Conservation (phyloP, 106 monocot species). For the Alisma plantagoaquatica region DNA sequence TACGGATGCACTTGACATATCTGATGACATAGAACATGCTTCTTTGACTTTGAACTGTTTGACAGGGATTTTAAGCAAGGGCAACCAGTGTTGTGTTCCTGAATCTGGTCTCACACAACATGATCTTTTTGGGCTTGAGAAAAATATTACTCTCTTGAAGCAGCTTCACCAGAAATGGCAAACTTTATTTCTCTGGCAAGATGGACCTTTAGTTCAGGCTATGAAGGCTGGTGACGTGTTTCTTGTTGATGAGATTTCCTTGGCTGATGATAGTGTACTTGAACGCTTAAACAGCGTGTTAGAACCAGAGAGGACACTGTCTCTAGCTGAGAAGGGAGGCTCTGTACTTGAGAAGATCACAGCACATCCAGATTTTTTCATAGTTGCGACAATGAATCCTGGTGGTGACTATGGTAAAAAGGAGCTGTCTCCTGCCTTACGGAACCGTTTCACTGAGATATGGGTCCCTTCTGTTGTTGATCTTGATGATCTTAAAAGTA, state of each 20-base stretch:
- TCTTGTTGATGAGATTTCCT: conserved; percentile 94
- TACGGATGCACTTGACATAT: conserved; percentile 29
- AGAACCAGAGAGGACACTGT: conserved; percentile 87
- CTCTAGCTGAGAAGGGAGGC: conserved; percentile 90
- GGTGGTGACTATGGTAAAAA: conserved; percentile 99
- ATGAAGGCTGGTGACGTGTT: conserved; percentile 87
- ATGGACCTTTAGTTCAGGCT: conserved; percentile 93
- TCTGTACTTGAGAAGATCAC: conserved; percentile 45
- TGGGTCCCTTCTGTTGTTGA: conserved; percentile 84
- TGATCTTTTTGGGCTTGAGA: conserved; percentile 39
- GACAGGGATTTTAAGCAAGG: conserved; percentile 20
- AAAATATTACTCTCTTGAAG: conserved; percentile 28
- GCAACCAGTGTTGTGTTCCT: conserved; percentile 5
- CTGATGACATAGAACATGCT: conserved; percentile 54
- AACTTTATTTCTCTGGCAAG: conserved; percentile 83
- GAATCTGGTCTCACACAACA: conserved; percentile 22
- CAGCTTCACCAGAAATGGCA: conserved; percentile 54
- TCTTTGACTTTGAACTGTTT: conserved; percentile 33
- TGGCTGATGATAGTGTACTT: conserved; percentile 98
- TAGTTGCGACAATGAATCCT: conserved; percentile 98
- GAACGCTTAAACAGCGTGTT: conserved; percentile 95
- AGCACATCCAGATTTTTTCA: conserved; percentile 68
- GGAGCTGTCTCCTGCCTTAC: conserved; percentile 85
- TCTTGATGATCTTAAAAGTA: conserved; percentile 51
- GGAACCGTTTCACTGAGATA: conserved; percentile 93